These are phyloP conservation scores for Pestalotiopsis sp. DNA, from an alignment of 2,329 filamentous ascomycete genomes.

Conservation along the genomic window DNA sequence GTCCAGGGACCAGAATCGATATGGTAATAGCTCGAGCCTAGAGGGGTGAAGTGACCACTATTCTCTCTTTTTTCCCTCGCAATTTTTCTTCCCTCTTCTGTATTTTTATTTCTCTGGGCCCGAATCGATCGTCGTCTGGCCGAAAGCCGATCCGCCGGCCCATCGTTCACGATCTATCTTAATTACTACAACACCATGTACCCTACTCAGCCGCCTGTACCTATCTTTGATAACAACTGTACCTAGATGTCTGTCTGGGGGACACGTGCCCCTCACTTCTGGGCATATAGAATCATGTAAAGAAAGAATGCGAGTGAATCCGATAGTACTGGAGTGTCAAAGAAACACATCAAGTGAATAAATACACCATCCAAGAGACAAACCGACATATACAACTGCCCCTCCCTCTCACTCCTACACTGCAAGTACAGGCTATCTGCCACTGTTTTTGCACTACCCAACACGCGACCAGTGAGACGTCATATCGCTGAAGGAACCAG, in stretches of 20 bases:
- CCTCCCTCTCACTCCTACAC: background rate
- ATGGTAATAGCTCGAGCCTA: background rate
- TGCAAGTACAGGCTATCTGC: background rate
- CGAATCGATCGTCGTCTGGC: background rate
- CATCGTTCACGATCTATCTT: slow-evolving; percentile 7
- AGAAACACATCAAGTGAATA: too few relatives aligned
- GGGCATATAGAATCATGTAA: too few relatives aligned
- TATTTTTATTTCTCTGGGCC: background rate
- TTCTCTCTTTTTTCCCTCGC: background rate
- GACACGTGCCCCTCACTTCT: too few relatives aligned
- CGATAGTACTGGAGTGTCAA: too few relatives aligned
- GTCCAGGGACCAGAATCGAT: background rate
- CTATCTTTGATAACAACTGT: too few relatives aligned
- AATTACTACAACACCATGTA: background rate
- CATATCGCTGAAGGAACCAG: background rate
- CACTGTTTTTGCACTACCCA: background rate
- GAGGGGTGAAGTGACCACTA: background rate
- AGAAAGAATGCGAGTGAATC: background rate
- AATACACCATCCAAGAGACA: too few relatives aligned
- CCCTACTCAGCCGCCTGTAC: too few relatives aligned
- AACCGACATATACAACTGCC: background rate
- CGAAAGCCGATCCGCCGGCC: slow-evolving; percentile 9
- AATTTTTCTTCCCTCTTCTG: background rate
- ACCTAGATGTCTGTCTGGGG: too few relatives aligned
- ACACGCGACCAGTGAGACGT: slow-evolving; percentile 9